A percentile compares a stretch with the other conserved stretches of the same genome.
phyloP scores from a whole-genome alignment of 306 rosid species.

The Astragalus glycyphyllos region DNA sequence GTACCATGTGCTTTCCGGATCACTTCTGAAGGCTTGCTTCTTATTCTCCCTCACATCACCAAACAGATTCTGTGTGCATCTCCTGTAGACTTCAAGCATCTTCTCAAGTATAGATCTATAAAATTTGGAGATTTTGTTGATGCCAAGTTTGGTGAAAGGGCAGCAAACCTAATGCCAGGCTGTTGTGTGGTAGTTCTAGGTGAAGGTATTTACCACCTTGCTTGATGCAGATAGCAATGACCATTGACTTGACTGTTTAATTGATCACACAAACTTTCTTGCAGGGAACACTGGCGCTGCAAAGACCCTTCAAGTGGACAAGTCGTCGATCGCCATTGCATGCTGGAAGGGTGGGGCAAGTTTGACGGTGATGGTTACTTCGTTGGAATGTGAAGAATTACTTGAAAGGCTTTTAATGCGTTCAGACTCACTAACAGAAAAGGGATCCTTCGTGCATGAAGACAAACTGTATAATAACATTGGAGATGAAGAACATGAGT shows the following conservation, averaged over 20 bases:
- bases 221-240: conserved; percentile 19
- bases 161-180: conserved; percentile 69
- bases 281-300: conserved; percentile 52
- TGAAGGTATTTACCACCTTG: conserved; percentile 58
- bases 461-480: conserved; percentile 34
- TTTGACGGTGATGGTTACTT: conserved; percentile 80
- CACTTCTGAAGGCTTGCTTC: conserved; percentile 91
- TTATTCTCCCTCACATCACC: conserved; percentile 75
- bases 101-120: conserved; percentile 73
- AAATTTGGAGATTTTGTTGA: conserved; percentile 87
- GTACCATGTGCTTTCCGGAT: conserved; percentile 87
- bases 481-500: conserved; percentile 42
- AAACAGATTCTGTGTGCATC: conserved; percentile 76
- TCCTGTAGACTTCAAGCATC: conserved; percentile 80
- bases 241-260: not conserved
- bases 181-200: conserved; percentile 81
- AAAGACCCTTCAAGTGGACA: conserved; percentile 52
- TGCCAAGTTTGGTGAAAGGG: conserved; percentile 68
- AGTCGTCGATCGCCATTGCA: conserved; percentile 79
- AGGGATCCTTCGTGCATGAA: conserved; percentile 40
- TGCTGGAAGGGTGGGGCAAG: conserved; percentile 92
- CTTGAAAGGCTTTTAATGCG: conserved; percentile 69
- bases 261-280: conserved; percentile 5
- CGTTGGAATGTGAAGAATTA: conserved; percentile 83
- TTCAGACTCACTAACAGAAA: conserved; percentile 42